Base-by-base conservation (phyloP, 225 moss, liverwort and hornwort species). In the Climacium dendroides region DNA sequence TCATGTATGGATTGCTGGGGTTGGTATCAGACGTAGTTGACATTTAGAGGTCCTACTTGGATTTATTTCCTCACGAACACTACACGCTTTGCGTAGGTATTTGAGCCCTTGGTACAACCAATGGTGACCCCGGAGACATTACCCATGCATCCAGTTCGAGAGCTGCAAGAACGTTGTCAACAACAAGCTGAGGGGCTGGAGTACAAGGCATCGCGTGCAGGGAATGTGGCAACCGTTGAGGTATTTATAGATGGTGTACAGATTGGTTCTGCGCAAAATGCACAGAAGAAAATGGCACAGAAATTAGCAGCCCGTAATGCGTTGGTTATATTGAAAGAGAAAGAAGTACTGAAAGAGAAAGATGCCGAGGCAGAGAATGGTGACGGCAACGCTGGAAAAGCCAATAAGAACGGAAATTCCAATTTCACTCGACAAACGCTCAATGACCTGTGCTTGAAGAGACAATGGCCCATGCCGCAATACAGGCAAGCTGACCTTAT, bases 261-360 rank as follows among this genome's bases (percentile, higher is more conserved):
- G 88, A 96, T 96, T 88, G 99, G 97, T 74, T 95, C 95, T 74
- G 99, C 99, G 76, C 99, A 99, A 66, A 99, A 99, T 88, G 97
- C 99, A 54, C 99, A 99, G 80, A 99, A 99, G 90, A 99, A 99
- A 79, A 99, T 99, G 99, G 99, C 99, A 37, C 99, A 97, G 92
- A 99, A 99, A 93, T 87, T 99, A 80, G 99, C 99, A 19, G 99
- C 99, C 35, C 94, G 99, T 37, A 99, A 99, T 90, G 97, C 99
- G 37, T 92, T 99, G 64, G 99, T 96, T 50, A 93, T 95, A 53
- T 89, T 99, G 90, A 99, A 99, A 92, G 99, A 97, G 87, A 96
- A 94, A 57, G 95, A 96, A 91, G 94, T 90, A 20, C 90, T 88
- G 13, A 89, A 89, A 89, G 99, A 96, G 87, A 92, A 92, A 80